A percentile compares a stretch with the other conserved stretches of the same genome.
Evolutionary conservation across 495 filamentous ascomycete species (phyloP).

Genomic region (Aspergillus funiculosus): DNA sequence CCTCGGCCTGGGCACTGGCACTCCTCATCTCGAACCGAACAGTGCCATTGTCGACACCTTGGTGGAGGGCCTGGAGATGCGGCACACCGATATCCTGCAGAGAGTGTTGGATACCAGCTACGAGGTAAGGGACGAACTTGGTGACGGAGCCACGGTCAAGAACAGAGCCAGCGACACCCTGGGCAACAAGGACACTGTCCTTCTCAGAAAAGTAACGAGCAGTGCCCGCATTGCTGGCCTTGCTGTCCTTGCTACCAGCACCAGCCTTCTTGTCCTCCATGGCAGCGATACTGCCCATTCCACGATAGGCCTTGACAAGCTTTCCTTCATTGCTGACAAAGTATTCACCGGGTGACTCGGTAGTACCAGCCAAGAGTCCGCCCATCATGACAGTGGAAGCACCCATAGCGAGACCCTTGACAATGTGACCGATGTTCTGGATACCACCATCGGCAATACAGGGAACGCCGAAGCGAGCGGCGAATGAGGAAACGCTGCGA

Average conservation of each 20-base stretch:
- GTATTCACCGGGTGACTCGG: slow-evolving; percentile 94
- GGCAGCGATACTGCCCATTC: slow-evolving; percentile 97
- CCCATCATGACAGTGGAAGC: slow-evolving; percentile 99
- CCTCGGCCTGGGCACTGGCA: slow-evolving; percentile 90
- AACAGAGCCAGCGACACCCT: slow-evolving; percentile 83
- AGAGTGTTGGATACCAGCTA: slow-evolving; percentile 92
- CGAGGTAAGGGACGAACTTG: slow-evolving; percentile 93
- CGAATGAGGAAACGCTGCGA: slow-evolving; percentile 80
- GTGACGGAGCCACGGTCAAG: slow-evolving; percentile 72
- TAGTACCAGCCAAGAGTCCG: slow-evolving; percentile 91
- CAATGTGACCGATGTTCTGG: slow-evolving; percentile 97
- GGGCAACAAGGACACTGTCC: slow-evolving; percentile 86
- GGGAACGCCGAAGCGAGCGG: slow-evolving; percentile 88
- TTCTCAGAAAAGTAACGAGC: slow-evolving; percentile 98
- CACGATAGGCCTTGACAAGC: slow-evolving; percentile 97
- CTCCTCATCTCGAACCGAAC: slow-evolving; percentile 92
- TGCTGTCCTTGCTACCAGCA: slow-evolving; percentile 56
- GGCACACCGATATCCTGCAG: slow-evolving; percentile 89
- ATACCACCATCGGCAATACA: slow-evolving; percentile 98
- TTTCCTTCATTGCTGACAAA: slow-evolving; percentile 92
- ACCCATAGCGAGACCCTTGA: slow-evolving; percentile 92
- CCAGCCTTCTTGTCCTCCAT: slow-evolving; percentile 99
- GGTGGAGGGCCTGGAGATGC: slow-evolving; percentile 69
- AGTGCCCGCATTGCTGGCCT: slow-evolving; percentile 90
- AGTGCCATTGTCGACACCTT: slow-evolving; percentile 65